phyloP scores from a whole-genome alignment of 257 asterid genomes.

The Marsdenia floribunda region DNA sequence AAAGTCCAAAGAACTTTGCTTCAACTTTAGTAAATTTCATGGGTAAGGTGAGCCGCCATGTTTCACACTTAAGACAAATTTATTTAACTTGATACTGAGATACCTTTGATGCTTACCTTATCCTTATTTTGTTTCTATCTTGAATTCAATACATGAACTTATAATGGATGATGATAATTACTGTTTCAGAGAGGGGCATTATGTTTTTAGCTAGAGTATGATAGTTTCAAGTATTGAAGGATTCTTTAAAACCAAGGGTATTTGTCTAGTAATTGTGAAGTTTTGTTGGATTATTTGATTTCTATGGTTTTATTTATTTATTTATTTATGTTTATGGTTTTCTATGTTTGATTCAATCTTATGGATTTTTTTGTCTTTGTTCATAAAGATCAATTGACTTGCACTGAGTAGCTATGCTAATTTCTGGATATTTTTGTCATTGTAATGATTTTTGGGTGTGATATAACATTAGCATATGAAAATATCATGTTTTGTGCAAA shows the following conservation, averaged over 20 bases:
- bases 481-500: not conserved
- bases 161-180: not conserved
- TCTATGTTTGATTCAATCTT: not conserved
- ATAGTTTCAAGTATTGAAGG: not conserved
- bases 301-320: not conserved
- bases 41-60: constrained; percentile 66
- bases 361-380: not conserved
- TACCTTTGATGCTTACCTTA: not conserved
- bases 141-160: not conserved
- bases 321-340: not conserved
- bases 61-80: not conserved
- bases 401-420: not conserved
- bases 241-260: not conserved
- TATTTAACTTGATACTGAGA: not conserved
- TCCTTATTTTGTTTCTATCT: not conserved
- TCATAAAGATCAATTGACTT: not conserved
- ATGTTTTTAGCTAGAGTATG: not conserved
- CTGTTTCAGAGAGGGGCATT: not conserved
- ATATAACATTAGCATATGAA: not conserved
- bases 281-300: not conserved
- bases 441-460: too few species aligned
- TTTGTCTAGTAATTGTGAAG: not conserved
- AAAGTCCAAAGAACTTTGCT: constrained; percentile 75
- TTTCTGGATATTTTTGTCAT: not conserved
- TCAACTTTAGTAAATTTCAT: constrained; percentile 76